A percentile compares a stretch with the other conserved stretches of the same genome.
Evolutionary conservation across 73 alveolate genomes (phyloP).

Genomic region (Paramecium primaurelia): DNA sequence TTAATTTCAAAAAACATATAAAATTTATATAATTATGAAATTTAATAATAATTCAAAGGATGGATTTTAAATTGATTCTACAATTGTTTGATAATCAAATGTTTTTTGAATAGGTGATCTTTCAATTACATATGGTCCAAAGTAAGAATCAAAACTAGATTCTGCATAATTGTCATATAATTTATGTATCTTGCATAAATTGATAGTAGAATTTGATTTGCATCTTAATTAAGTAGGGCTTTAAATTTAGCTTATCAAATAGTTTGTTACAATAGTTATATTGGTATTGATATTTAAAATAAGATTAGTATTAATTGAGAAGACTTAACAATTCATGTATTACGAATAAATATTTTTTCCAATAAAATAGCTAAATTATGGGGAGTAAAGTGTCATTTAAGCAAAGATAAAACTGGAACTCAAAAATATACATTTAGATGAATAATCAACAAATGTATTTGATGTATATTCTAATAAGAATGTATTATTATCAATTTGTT

Average conservation of each 20-base stretch:
- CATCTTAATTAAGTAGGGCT: neutral
- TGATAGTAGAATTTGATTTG: neutral
- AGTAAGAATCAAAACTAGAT: neutral
- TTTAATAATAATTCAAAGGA: neutral
- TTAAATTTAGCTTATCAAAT: neutral
- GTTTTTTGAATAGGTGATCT: neutral
- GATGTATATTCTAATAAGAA: neutral
- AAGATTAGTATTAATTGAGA: neutral
- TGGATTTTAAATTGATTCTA: neutral
- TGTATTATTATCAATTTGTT: neutral
- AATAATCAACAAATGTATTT: neutral
- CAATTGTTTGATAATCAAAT: neutral
- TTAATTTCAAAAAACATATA: neutral
- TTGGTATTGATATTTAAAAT: neutral
- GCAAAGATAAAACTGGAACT: neutral
- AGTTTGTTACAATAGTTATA: neutral
- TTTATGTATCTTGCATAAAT: neutral
- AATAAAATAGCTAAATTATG: neutral
- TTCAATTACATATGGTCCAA: neutral
- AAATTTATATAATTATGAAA: neutral
- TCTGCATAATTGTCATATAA: neutral
- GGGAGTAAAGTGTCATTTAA: neutral
- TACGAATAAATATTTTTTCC: neutral
- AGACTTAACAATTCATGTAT: neutral
- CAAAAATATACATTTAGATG: neutral